phyloP scores from a whole-genome alignment of 78 protist species.

The Dictyostelium discoideum region DNA sequence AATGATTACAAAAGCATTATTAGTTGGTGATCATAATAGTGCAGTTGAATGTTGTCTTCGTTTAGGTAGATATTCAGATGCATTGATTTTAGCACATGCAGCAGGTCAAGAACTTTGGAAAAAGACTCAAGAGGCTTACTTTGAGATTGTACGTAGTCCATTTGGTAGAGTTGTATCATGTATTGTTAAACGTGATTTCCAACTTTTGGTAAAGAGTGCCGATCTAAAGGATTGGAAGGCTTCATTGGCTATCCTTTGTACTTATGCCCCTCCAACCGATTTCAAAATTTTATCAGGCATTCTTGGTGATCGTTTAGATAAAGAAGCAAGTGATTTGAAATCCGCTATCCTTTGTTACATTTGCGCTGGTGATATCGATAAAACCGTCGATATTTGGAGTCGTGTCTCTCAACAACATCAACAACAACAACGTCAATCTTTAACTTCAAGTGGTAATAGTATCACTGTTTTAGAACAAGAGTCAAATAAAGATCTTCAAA shows the following conservation, averaged over 20 bases:
- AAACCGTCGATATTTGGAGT: constrained; percentile 80
- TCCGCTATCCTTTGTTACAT: constrained; percentile 88
- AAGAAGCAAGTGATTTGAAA: constrained; percentile 47
- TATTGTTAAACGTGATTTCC: constrained; percentile 76
- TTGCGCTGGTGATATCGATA: constrained; percentile 89
- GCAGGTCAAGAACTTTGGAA: constrained; percentile 72
- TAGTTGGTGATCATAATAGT: constrained; percentile 76
- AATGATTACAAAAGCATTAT: constrained; percentile 71
- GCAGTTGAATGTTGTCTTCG: constrained; percentile 87
- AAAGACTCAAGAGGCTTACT: constrained; percentile 65
- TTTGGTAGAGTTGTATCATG: constrained; percentile 56
- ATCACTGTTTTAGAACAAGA: neutral
- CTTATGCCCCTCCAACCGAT: constrained; percentile 82
- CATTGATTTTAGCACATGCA: constrained; percentile 84
- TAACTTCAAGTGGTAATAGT: neutral
- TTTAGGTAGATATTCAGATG: constrained; percentile 86
- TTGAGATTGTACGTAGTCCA: constrained; percentile 38
- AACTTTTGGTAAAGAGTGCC: constrained; percentile 38
- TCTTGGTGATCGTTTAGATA: constrained; percentile 79
- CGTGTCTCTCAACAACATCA: constrained; percentile 1
- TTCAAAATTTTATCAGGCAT: constrained; percentile 66
- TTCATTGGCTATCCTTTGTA: constrained; percentile 78
- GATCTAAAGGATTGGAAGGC: constrained; percentile 79
- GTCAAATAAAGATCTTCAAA: constrained; percentile 21
- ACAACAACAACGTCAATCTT: neutral